phyloP scores from a whole-genome alignment of 2,329 filamentous ascomycete species.

The Cladophialophora bantiana region DNA sequence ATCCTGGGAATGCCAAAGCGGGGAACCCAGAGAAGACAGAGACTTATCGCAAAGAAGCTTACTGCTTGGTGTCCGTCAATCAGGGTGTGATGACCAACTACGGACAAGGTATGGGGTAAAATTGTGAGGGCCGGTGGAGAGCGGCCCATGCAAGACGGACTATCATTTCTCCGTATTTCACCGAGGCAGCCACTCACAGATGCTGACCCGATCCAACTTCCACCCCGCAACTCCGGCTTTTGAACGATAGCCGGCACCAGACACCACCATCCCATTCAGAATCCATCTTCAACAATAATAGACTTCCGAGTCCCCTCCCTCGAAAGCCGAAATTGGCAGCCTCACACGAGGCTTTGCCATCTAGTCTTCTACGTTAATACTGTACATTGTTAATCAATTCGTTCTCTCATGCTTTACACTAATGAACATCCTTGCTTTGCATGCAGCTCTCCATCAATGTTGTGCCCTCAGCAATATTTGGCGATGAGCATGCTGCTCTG shows the following conservation, averaged over 20 bases:
- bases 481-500: neutral
- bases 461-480: neutral
- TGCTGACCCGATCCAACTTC: neutral
- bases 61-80: neutral
- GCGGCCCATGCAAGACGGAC: neutral
- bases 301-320: neutral
- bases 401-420: neutral
- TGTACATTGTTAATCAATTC: neutral
- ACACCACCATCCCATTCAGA: neutral
- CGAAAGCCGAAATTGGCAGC: neutral
- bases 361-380: neutral
- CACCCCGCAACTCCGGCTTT: neutral
- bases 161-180: constrained; percentile 5
- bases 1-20: neutral
- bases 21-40: neutral
- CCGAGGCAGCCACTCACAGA: neutral
- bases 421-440: neutral
- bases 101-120: neutral
- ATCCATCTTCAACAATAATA: neutral
- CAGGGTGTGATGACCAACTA: neutral
- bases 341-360: neutral
- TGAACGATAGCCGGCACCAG: neutral
- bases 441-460: neutral
- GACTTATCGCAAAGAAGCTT: neutral
- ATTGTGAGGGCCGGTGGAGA: neutral